Evolutionary conservation across 352 stramenopile species (phyloP), one percentile per base, ranked within the genome.

Genomic region (Phytopythium chamaehyphon): DNA sequence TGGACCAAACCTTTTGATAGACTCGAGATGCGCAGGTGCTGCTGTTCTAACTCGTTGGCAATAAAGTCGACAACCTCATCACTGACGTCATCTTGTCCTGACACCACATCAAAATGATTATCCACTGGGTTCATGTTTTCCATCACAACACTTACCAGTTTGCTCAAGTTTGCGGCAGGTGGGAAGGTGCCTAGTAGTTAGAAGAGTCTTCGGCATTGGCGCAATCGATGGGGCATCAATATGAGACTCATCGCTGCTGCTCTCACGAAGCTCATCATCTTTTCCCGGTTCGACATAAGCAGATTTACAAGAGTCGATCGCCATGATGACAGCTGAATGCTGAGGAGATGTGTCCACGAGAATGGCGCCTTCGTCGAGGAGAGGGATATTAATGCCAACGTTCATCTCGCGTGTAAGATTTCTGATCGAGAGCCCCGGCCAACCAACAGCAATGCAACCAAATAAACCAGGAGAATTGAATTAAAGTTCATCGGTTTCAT

Each of bases 11-110:
- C 59, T 9, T 47, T 40, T 22, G 62, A 53, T 37, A 76, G 62
- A 23, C 66, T 53, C 8, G 54, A 26, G 35, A 65, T 68, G 38
- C 68, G 53, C 15, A 44, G 50, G 38, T 67, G 65, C 55, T 80
- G 58, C 37, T 80, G 75, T 51, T 80, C 69, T 64, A 80, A 55
- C 59, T 80, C 69, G 14, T 60, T 70, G 10, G 68, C 40, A 45
- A 80, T 72, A 39, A 80, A 80, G 40, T 80, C 69, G 36, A 74
- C 57, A 23, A 80, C 50, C 24, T 76, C 57, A 7, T 76, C 60
- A 23, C 54, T 69, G 14, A 66, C 59, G 10, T 31, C 26, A 7
- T 11, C 12, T n/a, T 40, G 24, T 33, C 24, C 23, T 33, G n/a
- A 33, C 28, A 9, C 9, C 5, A 9, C 5, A 33, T 5, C 28